Percentiles rank a stretch among this genome's conserved stretches.
Evolutionary conservation across 148 eudicot species (phyloP).

Genomic region (Rhododendron kiyosumense): DNA sequence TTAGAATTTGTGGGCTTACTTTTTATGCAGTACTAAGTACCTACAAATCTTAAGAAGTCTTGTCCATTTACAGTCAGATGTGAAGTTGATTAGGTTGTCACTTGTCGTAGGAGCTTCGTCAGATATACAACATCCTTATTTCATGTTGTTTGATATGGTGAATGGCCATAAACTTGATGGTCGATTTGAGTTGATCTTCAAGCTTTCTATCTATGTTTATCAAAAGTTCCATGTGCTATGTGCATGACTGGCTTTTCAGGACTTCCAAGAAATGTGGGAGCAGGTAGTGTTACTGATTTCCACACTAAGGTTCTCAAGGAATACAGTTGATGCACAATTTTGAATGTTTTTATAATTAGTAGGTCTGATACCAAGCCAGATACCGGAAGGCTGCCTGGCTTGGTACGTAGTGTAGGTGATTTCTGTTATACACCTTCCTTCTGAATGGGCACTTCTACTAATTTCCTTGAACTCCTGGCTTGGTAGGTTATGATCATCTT

Average conservation of each 20-base stretch:
- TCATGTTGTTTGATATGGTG: neutral
- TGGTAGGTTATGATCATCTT: neutral
- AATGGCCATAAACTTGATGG: conserved; percentile 5
- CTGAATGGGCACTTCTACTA: neutral
- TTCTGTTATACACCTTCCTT: neutral
- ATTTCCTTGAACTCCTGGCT: neutral
- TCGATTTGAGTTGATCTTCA: neutral
- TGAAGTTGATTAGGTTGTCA: neutral
- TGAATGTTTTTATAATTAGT: neutral
- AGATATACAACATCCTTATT: neutral
- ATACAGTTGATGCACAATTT: neutral
- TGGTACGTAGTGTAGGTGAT: neutral
- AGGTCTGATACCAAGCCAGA: neutral
- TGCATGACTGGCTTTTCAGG: neutral
- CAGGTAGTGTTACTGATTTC: neutral
- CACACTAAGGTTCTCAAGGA: neutral
- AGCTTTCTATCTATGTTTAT: neutral
- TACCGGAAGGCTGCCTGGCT: neutral
- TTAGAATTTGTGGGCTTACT: conserved; percentile 14
- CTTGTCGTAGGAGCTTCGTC: neutral
- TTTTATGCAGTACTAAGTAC: neutral
- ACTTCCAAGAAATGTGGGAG: neutral
- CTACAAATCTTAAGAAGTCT: neutral
- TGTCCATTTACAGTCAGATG: neutral
- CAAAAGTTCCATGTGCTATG: neutral